phyloP scores from a whole-genome alignment of 2,329 filamentous ascomycete genomes.

The Lasiodiplodia sp. region DNA sequence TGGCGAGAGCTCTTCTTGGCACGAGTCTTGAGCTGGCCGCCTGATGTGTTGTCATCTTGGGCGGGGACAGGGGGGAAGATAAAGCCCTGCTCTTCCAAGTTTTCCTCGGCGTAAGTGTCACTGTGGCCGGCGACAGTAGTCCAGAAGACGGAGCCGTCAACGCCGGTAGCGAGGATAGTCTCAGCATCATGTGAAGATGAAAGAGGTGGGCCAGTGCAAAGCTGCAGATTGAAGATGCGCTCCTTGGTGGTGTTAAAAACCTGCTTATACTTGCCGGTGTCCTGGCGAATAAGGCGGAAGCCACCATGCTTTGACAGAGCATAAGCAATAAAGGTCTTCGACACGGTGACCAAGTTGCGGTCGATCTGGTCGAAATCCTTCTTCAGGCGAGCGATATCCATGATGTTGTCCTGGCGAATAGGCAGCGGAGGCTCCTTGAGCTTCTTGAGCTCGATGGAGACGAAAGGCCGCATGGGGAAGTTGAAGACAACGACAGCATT shows the following conservation, averaged over 20 bases:
- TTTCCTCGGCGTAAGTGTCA: slow-evolving; percentile 74
- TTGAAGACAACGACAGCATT: slow-evolving; percentile 83
- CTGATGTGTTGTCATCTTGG: slow-evolving; percentile 88
- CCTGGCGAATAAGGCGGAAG: slow-evolving; percentile 90
- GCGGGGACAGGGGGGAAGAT: slow-evolving; percentile 85
- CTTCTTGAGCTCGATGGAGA: slow-evolving; percentile 77
- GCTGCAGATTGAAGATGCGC: slow-evolving; percentile 90
- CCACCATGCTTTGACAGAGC: slow-evolving; percentile 93
- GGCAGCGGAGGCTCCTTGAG: slow-evolving; percentile 64
- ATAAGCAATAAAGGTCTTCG: slow-evolving; percentile 90
- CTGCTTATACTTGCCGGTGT: slow-evolving; percentile 89
- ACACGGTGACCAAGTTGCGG: slow-evolving; percentile 88
- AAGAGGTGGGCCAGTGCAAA: slow-evolving; percentile 70
- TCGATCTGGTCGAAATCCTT: slow-evolving; percentile 99
- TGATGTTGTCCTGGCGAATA: slow-evolving; percentile 80
- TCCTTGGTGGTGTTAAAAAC: slow-evolving; percentile 91
- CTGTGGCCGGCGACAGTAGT: slow-evolving; percentile 72
- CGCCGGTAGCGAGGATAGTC: slow-evolving; percentile 87
- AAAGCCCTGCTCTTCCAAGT: slow-evolving; percentile 85
- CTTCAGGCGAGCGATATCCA: slow-evolving; percentile 93
- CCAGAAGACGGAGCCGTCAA: slow-evolving; percentile 98
- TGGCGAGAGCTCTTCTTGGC: slow-evolving; percentile 89
- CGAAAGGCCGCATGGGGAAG: slow-evolving; percentile 96
- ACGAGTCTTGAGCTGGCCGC: slow-evolving; percentile 92
- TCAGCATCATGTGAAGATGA: slow-evolving; percentile 66